These are phyloP conservation scores for Pichia nanzhaoensis DNA, from an alignment of 805 yeast genomes.

Conservation along the genomic window DNA sequence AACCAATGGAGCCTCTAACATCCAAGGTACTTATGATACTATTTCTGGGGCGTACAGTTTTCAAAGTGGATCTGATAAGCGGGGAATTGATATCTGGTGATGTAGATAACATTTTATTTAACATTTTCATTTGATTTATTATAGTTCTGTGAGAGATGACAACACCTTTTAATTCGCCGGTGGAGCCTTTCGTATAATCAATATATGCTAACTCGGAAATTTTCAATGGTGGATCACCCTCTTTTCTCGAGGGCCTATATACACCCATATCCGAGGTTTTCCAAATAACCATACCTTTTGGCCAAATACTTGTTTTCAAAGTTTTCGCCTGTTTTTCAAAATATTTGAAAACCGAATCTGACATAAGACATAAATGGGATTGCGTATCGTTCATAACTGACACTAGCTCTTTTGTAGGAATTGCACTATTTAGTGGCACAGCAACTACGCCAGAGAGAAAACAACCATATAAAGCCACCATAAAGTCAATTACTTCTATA, in stretches of 20 bases:
- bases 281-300: slow-evolving; percentile 67
- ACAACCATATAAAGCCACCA: slow-evolving; percentile 83
- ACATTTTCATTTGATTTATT: slow-evolving; percentile 77
- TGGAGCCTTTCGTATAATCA: slow-evolving; percentile 83
- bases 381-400: slow-evolving; percentile 69
- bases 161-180: slow-evolving; percentile 89
- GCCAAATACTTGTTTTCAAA: slow-evolving; percentile 42
- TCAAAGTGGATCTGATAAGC: slow-evolving; percentile 47
- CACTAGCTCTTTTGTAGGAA: slow-evolving; percentile 60
- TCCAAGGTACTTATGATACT: slow-evolving; percentile 61
- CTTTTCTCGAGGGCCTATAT: slow-evolving; percentile 51
- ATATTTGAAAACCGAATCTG: slow-evolving; percentile 71
- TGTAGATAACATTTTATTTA: slow-evolving; percentile 63
- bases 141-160: slow-evolving; percentile 87
- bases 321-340: slow-evolving; percentile 53
- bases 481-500: slow-evolving; percentile 77
- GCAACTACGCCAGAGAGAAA: slow-evolving; percentile 92
- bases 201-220: slow-evolving; percentile 86
- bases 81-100: slow-evolving; percentile 35
- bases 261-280: slow-evolving; percentile 83
- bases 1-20: slow-evolving; percentile 75
- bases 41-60: slow-evolving; percentile 40
- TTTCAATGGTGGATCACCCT: slow-evolving; percentile 57
- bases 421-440: slow-evolving; percentile 79
- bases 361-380: slow-evolving; percentile 69